Evolutionary conservation across 2,329 filamentous ascomycete species (phyloP).

Genomic region (Gnomoniopsis smithogilvyi): DNA sequence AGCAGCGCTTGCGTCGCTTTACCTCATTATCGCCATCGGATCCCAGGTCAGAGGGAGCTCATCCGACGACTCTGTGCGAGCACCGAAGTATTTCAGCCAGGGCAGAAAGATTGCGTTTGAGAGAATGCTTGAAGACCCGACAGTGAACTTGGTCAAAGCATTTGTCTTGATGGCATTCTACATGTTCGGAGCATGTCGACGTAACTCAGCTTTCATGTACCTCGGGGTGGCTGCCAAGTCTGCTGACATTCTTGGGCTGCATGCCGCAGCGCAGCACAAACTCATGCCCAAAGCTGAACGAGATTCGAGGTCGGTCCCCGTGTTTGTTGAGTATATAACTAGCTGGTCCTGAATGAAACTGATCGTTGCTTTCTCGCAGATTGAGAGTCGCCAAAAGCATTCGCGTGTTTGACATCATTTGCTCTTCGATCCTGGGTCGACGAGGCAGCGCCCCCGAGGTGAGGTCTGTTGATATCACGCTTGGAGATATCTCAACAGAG

Average conservation of each 20-base stretch:
- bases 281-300: conserved; percentile 6
- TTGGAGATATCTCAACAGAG: conserved; percentile 1
- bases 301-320: background rate
- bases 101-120: conserved; percentile 38
- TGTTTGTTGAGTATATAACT: accelerated
- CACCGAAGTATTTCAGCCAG: conserved; percentile 19
- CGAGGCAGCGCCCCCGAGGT: conserved; percentile 6
- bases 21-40: conserved; percentile 23
- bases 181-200: conserved; percentile 54
- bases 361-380: background rate
- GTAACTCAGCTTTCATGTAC: conserved; percentile 63
- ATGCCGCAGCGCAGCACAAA: conserved; percentile 34
- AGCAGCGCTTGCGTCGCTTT: conserved; percentile 1
- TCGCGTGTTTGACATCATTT: conserved; percentile 11
- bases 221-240: conserved; percentile 56
- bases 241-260: conserved; percentile 54
- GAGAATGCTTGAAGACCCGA: conserved; percentile 51
- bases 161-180: conserved; percentile 59
- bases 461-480: conserved; percentile 3
- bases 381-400: conserved; percentile 13
- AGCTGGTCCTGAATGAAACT: background rate
- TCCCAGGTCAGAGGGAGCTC: conserved; percentile 19
- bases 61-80: conserved; percentile 11
- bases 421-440: conserved; percentile 11
- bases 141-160: conserved; percentile 46